Evolutionary conservation across 768 basidiomycete genomes (phyloP), one percentile per base, ranked within the genome.

Genomic region (Tylopilus subfusipes): DNA sequence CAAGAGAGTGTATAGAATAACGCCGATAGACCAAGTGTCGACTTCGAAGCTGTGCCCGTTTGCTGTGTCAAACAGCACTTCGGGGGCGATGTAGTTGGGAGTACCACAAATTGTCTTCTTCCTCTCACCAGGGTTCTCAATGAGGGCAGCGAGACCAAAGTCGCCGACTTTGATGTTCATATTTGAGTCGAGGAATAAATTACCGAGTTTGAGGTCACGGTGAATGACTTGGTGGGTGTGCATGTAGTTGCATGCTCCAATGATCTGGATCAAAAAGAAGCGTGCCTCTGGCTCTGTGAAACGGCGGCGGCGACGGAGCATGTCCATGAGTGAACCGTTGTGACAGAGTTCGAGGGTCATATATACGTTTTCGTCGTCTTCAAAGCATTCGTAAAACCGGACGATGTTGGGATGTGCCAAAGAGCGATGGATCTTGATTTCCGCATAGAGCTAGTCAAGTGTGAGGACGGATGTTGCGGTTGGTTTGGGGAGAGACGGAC

Each of bases 101-200:
- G 96, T 99, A 1, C 96, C 96, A 61, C 97, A 98, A 44, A 98
- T 97, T 0, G 96, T 99, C 83, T 98, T 98, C 81, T 98, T 97
- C 66, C 96, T 76, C 71, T 98, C 96, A 0, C 96, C 96, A 12
- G 90, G 91, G 67, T 84, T 95, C 75, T 98, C 95, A 45, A 98
- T 96, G 45, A 99, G 81, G 2, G 96, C 97, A 0, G 97, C 96
- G 21, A 99, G 78, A 11, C 96, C 96, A 73, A 99, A 97, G 74
- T 99, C 96, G 21, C 93, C 96, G 19, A 98, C 93, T 67, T 97
- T 93, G 68, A 98, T 79, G 67, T 97, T 93, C 94, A 98, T 95
- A 64, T 89, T 82, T 45, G 73, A 71, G 67, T 97, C 94, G 34
- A 98, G 80, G 72, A 98, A 94, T 40, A 98, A 78, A 72, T 98